These are phyloP conservation scores for Dioscorea dumetorum DNA, from an alignment of 106 monocot genomes.

Conservation along the genomic window DNA sequence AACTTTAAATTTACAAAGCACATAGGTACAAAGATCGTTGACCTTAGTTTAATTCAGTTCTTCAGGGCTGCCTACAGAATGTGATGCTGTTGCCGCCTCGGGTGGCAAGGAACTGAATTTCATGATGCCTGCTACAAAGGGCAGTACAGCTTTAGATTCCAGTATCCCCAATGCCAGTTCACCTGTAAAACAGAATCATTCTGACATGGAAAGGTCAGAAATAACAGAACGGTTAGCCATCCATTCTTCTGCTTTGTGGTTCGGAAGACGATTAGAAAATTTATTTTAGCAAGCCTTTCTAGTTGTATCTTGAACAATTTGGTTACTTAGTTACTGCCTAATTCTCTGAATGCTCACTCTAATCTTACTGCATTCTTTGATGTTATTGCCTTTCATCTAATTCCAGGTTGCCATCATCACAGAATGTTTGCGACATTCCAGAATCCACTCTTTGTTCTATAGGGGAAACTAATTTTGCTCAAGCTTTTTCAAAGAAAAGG, in stretches of 20 bases:
- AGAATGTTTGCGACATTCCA: too few relatives aligned
- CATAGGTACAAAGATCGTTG: neutral
- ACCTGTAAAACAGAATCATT: constrained; percentile 7
- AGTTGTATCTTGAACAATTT: neutral
- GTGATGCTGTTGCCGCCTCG: neutral
- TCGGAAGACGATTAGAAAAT: too few relatives aligned
- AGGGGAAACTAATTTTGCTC: too few relatives aligned
- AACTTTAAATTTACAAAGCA: too few relatives aligned
- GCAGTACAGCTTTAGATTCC: constrained; percentile 1
- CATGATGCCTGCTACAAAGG: constrained; percentile 2
- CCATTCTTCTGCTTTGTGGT: neutral
- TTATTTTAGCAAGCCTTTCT: neutral
- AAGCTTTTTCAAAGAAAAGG: too few relatives aligned
- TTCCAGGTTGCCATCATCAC: neutral
- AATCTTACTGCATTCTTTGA: neutral
- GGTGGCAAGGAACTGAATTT: neutral
- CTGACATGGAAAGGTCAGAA: constrained; percentile 10
- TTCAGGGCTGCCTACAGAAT: constrained; percentile 1
- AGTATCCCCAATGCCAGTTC: neutral
- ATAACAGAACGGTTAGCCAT: constrained; percentile 9
- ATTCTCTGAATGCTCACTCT: neutral
- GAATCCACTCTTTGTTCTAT: too few relatives aligned
- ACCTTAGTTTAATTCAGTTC: constrained; percentile 1
- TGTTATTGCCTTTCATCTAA: neutral
- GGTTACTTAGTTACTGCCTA: neutral